Evolutionary conservation across 148 eudicot genomes (phyloP).

Genomic region (Heliosperma pusillum): DNA sequence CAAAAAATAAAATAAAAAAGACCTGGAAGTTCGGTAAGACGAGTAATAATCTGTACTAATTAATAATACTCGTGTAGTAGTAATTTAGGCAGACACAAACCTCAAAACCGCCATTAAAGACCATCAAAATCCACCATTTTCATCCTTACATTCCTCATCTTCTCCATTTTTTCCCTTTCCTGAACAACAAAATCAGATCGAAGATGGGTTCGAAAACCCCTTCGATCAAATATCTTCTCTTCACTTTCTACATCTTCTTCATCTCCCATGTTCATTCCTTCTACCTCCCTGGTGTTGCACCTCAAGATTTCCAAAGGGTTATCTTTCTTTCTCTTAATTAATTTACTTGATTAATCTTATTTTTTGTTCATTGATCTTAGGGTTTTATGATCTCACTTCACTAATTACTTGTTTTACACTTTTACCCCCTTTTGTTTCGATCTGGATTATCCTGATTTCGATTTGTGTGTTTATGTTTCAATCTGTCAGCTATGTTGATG

Average conservation of each 20-base stretch:
- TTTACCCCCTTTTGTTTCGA: background rate
- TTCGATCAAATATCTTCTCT: conserved; percentile 28
- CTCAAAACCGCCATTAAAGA: too few species aligned
- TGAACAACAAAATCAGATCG: conserved; percentile 28
- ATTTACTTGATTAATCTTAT: background rate
- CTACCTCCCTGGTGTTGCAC: conserved; percentile 53
- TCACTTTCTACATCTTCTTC: conserved; percentile 16
- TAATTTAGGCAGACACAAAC: too few species aligned
- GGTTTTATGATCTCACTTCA: conserved; percentile 22
- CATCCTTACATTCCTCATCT: too few species aligned
- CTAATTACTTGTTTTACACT: background rate
- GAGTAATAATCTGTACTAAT: too few species aligned
- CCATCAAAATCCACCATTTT: too few species aligned
- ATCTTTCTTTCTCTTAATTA: background rate
- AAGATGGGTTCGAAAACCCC: conserved; percentile 34
- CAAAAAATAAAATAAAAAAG: too few species aligned
- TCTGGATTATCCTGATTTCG: background rate
- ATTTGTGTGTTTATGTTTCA: background rate
- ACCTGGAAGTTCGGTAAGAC: too few species aligned
- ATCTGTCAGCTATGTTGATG: background rate
- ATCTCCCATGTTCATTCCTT: conserved; percentile 28
- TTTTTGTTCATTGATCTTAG: conserved; percentile 3
- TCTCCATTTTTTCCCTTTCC: too few species aligned
- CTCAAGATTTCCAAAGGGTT: conserved; percentile 42
- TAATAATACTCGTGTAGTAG: too few species aligned